Evolutionary conservation across 805 yeast species (phyloP).

Genomic region (Komagataella populi): DNA sequence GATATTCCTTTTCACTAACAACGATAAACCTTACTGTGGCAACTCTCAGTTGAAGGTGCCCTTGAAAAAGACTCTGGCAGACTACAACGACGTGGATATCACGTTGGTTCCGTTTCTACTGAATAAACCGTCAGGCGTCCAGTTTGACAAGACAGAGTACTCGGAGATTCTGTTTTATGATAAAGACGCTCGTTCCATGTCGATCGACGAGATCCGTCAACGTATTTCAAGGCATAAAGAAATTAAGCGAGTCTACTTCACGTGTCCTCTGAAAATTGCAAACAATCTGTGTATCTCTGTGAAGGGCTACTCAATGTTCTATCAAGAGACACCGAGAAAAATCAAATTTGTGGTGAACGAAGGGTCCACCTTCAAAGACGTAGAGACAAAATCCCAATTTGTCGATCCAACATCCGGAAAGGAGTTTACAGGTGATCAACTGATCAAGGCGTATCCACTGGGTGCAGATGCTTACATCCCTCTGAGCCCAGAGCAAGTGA

Average conservation of each 20-base stretch:
- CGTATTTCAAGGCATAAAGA: slow-evolving; percentile 39
- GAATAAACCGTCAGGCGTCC: slow-evolving; percentile 13
- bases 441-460: slow-evolving; percentile 24
- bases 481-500: slow-evolving; percentile 22
- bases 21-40: slow-evolving; percentile 49
- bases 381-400: slow-evolving; percentile 28
- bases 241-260: slow-evolving; percentile 47
- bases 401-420: slow-evolving; percentile 28
- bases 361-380: slow-evolving; percentile 37
- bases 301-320: slow-evolving; percentile 55
- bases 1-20: slow-evolving; percentile 61
- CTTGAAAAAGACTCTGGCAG: slow-evolving; percentile 44
- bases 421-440: slow-evolving; percentile 19
- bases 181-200: background rate
- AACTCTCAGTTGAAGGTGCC: slow-evolving; percentile 26
- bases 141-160: slow-evolving; percentile 35
- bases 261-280: slow-evolving; percentile 44
- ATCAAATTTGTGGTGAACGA: slow-evolving; percentile 39
- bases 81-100: slow-evolving; percentile 40
- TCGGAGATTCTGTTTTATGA: slow-evolving; percentile 32
- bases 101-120: slow-evolving; percentile 54
- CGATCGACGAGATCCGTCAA: background rate
- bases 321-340: slow-evolving; percentile 36
- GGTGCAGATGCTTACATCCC: slow-evolving; percentile 30
- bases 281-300: slow-evolving; percentile 48